Conservation (phyloP, 768 basidiomycete species). For the Boletus vinaceobasis region DNA sequence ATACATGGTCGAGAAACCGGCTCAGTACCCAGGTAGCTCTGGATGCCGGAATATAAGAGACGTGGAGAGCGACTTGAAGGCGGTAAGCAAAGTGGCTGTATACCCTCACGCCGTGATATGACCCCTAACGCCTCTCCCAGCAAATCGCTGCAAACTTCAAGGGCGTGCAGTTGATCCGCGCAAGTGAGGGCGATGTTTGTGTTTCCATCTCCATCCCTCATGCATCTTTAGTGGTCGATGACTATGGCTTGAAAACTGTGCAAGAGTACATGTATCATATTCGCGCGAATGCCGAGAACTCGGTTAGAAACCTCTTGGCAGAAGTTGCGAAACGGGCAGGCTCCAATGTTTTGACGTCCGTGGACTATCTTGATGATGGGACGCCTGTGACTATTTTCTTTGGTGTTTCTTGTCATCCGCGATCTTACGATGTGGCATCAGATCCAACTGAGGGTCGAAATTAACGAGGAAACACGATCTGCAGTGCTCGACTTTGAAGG, state of each 20-base stretch:
- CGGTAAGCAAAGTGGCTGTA: conserved; percentile 46
- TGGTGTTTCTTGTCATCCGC: background rate
- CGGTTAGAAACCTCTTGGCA: conserved; percentile 78
- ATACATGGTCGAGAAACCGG: conserved; percentile 80
- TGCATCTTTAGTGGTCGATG: conserved; percentile 62
- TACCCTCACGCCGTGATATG: background rate
- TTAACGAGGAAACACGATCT: conserved; percentile 67
- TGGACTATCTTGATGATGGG: conserved; percentile 87
- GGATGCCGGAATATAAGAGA: conserved; percentile 85
- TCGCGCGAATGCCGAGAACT: conserved; percentile 80
- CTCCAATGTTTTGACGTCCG: conserved; percentile 58
- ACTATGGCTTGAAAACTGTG: conserved; percentile 82
- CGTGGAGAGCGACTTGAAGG: conserved; percentile 90
- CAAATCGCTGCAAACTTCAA: conserved; percentile 96
- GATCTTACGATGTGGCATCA: conserved; percentile 26
- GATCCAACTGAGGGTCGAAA: conserved; percentile 76
- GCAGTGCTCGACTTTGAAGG: conserved; percentile 85
- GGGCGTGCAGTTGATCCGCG: conserved; percentile 81
- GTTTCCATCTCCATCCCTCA: conserved; percentile 9
- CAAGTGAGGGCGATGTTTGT: conserved; percentile 45
- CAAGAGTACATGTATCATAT: conserved; percentile 95
- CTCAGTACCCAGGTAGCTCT: conserved; percentile 78
- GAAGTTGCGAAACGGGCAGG: conserved; percentile 71
- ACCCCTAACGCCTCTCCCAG: conserved; percentile 33
- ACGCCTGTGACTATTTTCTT: conserved; percentile 56